Conservation (phyloP, 345 rosid genomes). For the Sonneratia alba region DNA sequence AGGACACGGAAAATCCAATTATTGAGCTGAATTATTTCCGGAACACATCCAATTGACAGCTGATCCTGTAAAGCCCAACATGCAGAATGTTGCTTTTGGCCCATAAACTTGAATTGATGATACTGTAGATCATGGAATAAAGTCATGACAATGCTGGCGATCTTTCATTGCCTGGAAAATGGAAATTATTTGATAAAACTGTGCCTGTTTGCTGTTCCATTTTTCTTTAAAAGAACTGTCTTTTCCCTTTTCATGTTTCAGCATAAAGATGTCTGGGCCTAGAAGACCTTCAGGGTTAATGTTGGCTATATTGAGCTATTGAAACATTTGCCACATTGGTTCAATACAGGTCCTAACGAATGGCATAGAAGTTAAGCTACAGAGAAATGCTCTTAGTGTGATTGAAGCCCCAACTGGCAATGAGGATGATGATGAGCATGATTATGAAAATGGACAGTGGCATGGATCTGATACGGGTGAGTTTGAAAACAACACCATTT, state of each 20-base stretch:
- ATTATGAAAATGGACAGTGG: constrained; percentile 59
- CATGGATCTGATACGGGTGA: constrained; percentile 75
- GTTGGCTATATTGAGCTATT: background rate
- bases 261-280: background rate
- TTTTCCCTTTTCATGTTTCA: background rate
- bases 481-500: constrained; percentile 13
- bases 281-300: too few relatives aligned
- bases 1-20: background rate
- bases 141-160: background rate
- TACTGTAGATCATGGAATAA: background rate
- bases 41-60: background rate
- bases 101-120: background rate
- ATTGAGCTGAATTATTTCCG: background rate
- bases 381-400: constrained; percentile 97
- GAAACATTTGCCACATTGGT: background rate
- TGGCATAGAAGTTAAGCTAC: constrained; percentile 98
- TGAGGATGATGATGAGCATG: constrained; percentile 69
- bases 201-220: background rate
- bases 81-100: background rate
- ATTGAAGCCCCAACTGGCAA: constrained; percentile 97
- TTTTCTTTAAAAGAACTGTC: background rate
- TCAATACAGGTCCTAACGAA: constrained; percentile 71
- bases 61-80: background rate
- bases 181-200: background rate
- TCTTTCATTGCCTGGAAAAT: background rate